A percentile compares a stretch with the other conserved stretches of the same genome.
Conservation (phyloP, 768 basidiomycete species). For the Stropharia rugosoannulata region DNA sequence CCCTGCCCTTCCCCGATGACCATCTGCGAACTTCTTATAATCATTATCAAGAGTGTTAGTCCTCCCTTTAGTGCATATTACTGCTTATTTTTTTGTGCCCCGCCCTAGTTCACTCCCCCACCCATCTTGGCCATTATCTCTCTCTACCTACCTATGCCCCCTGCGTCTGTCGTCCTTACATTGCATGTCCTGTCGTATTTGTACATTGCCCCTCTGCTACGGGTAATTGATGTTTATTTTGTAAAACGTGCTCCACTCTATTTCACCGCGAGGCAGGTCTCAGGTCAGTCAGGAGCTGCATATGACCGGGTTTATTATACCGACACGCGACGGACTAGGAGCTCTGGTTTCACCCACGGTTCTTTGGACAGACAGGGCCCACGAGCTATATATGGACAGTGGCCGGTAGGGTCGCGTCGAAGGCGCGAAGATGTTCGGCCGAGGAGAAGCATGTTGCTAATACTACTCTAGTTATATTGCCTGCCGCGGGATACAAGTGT, state of each 20-base stretch:
- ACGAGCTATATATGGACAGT: neutral
- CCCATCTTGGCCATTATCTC: neutral
- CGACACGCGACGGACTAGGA: conserved; percentile 9
- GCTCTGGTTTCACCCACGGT: conserved; percentile 1
- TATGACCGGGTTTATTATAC: neutral
- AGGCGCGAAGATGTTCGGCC: conserved; percentile 1
- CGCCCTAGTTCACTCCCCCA: conserved; percentile 20
- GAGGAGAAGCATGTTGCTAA: conserved; percentile 1
- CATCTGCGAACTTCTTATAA: conserved; percentile 48
- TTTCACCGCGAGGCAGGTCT: neutral
- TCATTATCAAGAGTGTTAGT: conserved; percentile 67
- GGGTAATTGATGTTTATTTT: conserved; percentile 13
- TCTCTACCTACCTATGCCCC: conserved; percentile 19
- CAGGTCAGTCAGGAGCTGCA: neutral
- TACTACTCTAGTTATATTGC: too few species aligned
- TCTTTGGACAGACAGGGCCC: neutral
- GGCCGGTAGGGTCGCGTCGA: conserved; percentile 1
- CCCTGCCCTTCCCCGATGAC: conserved; percentile 66
- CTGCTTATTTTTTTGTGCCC: conserved; percentile 16
- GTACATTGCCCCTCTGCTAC: conserved; percentile 6
- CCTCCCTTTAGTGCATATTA: conserved; percentile 27
- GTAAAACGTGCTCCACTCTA: conserved; percentile 17
- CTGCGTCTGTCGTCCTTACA: conserved; percentile 2
- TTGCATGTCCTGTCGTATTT: conserved; percentile 16
- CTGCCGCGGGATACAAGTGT: too few species aligned